phyloP scores from a whole-genome alignment of 2,329 filamentous ascomycete species.

The Cytospora schulzeri region DNA sequence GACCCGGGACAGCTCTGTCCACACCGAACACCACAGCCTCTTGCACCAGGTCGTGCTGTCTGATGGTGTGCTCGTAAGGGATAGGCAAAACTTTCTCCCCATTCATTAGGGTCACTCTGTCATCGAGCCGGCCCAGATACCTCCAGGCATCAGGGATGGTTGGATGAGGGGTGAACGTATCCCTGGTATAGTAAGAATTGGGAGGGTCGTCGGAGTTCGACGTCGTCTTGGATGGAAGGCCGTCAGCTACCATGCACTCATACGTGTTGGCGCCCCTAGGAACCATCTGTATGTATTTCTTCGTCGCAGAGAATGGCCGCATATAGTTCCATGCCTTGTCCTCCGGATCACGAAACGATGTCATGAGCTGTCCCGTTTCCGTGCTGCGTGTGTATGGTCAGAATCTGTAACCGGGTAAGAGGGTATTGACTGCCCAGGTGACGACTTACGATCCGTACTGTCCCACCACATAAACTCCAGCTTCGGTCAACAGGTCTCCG shows the following conservation, averaged over 20 bases:
- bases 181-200: conserved; percentile 47
- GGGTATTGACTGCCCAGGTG: too few species aligned
- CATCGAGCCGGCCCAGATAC: conserved; percentile 48
- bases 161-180: conserved; percentile 47
- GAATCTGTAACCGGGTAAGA: not conserved
- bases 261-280: conserved; percentile 38
- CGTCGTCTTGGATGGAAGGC: conserved; percentile 36
- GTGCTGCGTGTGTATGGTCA: conserved; percentile 41
- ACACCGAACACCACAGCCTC: conserved; percentile 62
- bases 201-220: conserved; percentile 47
- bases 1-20: conserved; percentile 52
- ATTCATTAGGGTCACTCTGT: conserved; percentile 48
- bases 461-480: conserved; percentile 51
- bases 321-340: conserved; percentile 61
- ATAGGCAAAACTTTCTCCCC: conserved; percentile 52
- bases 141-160: conserved; percentile 47
- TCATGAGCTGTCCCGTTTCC: conserved; percentile 60
- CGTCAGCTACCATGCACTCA: conserved; percentile 37
- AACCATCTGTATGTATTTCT: conserved; percentile 43
- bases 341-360: conserved; percentile 49
- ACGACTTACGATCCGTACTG: conserved; percentile 51
- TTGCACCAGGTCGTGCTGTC: conserved; percentile 53
- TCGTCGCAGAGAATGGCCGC: conserved; percentile 42
- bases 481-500: conserved; percentile 49
- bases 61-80: conserved; percentile 54